Conservation (phyloP, 2,329 filamentous ascomycete genomes). For the Immersiporthe knoxdaviesiana region DNA sequence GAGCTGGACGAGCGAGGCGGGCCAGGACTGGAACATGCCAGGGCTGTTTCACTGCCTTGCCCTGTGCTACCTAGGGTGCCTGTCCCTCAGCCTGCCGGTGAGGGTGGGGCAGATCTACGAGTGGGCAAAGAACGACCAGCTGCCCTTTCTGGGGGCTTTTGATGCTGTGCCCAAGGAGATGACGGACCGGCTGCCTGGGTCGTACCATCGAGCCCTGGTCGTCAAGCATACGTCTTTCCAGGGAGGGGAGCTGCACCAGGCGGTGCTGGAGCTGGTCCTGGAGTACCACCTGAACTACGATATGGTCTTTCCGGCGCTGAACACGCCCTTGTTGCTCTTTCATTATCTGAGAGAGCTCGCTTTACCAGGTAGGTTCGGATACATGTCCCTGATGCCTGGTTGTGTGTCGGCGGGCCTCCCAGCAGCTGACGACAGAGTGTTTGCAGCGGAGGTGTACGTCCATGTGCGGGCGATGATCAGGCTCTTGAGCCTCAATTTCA, state of each 20-base stretch:
- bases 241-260: constrained; percentile 64
- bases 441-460: constrained; percentile 65
- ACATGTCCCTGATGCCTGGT: neutral
- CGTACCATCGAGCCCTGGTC: constrained; percentile 64
- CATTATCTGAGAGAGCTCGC: constrained; percentile 72
- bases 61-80: constrained; percentile 77
- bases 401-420: too few relatives aligned
- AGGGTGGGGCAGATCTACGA: constrained; percentile 71
- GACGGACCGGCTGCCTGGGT: constrained; percentile 64
- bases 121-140: constrained; percentile 69
- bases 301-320: constrained; percentile 73
- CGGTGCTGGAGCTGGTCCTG: constrained; percentile 63
- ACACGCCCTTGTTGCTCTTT: constrained; percentile 68
- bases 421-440: constrained; percentile 36
- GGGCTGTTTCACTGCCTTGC: constrained; percentile 74
- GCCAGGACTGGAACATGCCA: constrained; percentile 61
- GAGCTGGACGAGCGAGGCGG: constrained; percentile 50
- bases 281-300: constrained; percentile 70
- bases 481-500: constrained; percentile 56
- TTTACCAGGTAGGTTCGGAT: constrained; percentile 66
- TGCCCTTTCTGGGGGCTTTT: constrained; percentile 74
- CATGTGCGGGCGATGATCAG: constrained; percentile 60
- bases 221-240: constrained; percentile 49
- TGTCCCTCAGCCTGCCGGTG: constrained; percentile 77
- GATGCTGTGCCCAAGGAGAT: constrained; percentile 54